phyloP scores from a whole-genome alignment of 768 basidiomycete genomes.

The Tricholoma saponaceum region DNA sequence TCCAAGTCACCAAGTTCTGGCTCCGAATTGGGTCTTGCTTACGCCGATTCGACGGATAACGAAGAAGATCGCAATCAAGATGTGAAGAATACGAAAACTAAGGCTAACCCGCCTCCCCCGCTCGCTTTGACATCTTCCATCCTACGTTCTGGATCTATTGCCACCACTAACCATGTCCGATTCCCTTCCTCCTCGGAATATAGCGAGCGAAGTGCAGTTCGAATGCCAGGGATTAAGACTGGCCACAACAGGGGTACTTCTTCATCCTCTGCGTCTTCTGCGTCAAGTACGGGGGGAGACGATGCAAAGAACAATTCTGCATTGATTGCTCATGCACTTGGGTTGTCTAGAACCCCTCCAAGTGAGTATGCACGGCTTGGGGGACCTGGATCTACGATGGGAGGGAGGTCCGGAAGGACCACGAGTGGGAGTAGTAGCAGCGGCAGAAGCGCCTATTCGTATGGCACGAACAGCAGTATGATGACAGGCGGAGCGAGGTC shows the following conservation, averaged over 20 bases:
- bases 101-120: constrained; percentile 19
- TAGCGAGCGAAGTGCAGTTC: constrained; percentile 3
- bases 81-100: constrained; percentile 14
- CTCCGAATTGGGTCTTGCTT: constrained; percentile 45
- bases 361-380: constrained; percentile 34
- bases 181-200: constrained; percentile 15
- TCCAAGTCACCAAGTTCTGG: constrained; percentile 27
- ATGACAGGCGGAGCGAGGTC: constrained; percentile 10
- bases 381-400: constrained; percentile 30
- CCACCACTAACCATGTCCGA: constrained; percentile 16
- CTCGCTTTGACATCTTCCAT: constrained; percentile 18
- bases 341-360: constrained; percentile 37
- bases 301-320: constrained; percentile 30
- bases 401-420: constrained; percentile 23
- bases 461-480: constrained; percentile 20
- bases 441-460: constrained; percentile 27
- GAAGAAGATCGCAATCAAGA: constrained; percentile 31
- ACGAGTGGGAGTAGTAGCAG: constrained; percentile 26
- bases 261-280: constrained; percentile 4
- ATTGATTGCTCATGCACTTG: constrained; percentile 39
- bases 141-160: constrained; percentile 22
- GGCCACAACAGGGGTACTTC: constrained; percentile 9
- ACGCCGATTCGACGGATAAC: constrained; percentile 44
- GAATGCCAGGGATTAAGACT: not conserved
- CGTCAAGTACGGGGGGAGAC: not conserved